Conservation (phyloP, 495 filamentous ascomycete genomes). For the Letharia lupina region DNA sequence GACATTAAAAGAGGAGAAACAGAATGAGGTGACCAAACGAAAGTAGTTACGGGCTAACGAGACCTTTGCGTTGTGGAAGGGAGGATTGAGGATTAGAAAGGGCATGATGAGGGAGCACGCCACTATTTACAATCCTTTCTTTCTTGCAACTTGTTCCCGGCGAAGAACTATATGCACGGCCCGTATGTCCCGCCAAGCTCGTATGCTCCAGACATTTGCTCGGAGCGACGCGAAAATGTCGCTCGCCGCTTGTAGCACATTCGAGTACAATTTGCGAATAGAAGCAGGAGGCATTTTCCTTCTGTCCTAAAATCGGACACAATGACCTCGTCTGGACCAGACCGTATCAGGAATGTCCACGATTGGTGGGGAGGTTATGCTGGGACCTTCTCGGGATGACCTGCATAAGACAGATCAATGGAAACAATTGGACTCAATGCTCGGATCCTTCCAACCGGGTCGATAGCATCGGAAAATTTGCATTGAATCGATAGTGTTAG, state of each 20-base stretch:
- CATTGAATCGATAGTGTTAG: neutral
- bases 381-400: conserved; percentile 1
- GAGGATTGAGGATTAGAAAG: neutral
- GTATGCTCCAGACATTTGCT: neutral
- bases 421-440: neutral
- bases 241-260: neutral
- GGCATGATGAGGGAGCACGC: neutral
- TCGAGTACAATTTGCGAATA: neutral
- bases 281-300: neutral
- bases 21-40: neutral
- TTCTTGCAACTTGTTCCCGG: neutral
- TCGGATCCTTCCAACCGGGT: neutral
- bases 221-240: neutral
- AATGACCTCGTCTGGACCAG: neutral
- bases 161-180: neutral
- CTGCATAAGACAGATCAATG: neutral
- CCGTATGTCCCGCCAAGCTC: neutral
- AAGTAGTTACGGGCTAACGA: neutral
- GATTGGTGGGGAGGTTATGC: neutral
- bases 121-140: neutral
- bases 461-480: neutral
- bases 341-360: neutral
- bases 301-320: neutral
- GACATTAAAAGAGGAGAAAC: neutral
- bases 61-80: neutral